These are phyloP conservation scores for Penicillium sp. DNA, from an alignment of 2,329 filamentous ascomycete species.

Conservation along the genomic window DNA sequence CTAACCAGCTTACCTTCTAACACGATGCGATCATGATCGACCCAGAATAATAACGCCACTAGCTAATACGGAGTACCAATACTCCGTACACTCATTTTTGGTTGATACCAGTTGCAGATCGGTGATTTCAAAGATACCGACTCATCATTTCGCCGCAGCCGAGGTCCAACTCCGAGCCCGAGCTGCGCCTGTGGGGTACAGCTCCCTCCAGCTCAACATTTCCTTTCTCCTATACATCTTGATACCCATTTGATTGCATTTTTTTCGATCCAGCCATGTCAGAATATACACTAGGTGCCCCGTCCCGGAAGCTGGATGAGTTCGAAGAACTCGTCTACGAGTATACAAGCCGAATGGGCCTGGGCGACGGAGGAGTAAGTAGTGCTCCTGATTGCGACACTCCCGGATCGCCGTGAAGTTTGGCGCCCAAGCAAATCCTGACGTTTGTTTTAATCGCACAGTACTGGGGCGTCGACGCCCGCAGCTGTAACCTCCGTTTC, in stretches of 20 bases:
- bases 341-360: conserved; percentile 24
- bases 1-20: too few species aligned
- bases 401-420: too few species aligned
- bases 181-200: conserved; percentile 8
- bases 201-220: background rate
- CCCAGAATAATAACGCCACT: too few species aligned
- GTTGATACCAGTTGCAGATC: background rate
- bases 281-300: conserved; percentile 16
- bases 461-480: conserved; percentile 33
- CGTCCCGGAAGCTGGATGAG: conserved; percentile 30
- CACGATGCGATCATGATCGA: too few species aligned
- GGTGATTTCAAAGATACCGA: background rate
- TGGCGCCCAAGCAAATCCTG: background rate
- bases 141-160: conserved; percentile 8
- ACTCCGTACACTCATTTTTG: background rate
- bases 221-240: background rate
- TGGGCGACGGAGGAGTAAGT: conserved; percentile 22
- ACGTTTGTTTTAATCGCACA: conserved; percentile 14
- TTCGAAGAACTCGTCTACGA: conserved; percentile 35
- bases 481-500: conserved; percentile 36
- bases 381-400: background rate
- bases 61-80: too few species aligned
- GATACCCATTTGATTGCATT: background rate
- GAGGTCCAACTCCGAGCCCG: conserved; percentile 18
- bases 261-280: conserved; percentile 11